phyloP scores from a whole-genome alignment of 768 basidiomycete species.

The Brasilioporus rufonigricans region DNA sequence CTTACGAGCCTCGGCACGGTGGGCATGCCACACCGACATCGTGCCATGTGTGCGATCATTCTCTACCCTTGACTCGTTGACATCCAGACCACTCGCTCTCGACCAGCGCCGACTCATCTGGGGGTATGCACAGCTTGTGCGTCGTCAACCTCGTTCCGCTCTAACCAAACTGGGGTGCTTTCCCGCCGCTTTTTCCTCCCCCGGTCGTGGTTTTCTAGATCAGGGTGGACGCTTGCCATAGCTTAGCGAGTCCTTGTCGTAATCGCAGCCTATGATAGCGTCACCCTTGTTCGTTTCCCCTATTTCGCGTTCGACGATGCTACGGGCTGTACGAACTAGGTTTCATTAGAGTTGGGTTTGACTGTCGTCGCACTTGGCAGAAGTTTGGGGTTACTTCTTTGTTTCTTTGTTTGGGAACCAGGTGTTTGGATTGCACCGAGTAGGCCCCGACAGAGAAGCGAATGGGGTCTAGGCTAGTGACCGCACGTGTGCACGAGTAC shows the following conservation, averaged over 20 bases:
- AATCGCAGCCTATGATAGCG: background rate
- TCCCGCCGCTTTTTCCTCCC: background rate
- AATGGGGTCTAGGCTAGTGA: no score
- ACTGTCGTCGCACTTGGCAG: background rate
- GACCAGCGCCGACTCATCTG: background rate
- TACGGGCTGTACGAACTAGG: background rate
- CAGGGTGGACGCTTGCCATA: background rate
- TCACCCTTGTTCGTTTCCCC: background rate
- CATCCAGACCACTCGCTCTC: background rate
- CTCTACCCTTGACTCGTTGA: background rate
- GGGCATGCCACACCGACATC: no score
- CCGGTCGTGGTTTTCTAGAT: background rate
- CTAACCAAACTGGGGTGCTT: background rate
- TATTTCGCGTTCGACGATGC: background rate
- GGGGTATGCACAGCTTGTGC: background rate
- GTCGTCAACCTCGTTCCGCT: background rate
- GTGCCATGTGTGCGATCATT: background rate
- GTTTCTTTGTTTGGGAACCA: background rate
- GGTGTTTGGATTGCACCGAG: background rate
- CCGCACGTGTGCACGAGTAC: no score
- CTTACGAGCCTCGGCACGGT: no score
- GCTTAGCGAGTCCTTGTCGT: background rate
- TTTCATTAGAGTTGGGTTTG: conserved; percentile 2
- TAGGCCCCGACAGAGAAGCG: no score
- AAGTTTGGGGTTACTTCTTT: background rate